Evolutionary conservation across 2,329 filamentous ascomycete species (phyloP).

Genomic region (Fusarium azukiicola): DNA sequence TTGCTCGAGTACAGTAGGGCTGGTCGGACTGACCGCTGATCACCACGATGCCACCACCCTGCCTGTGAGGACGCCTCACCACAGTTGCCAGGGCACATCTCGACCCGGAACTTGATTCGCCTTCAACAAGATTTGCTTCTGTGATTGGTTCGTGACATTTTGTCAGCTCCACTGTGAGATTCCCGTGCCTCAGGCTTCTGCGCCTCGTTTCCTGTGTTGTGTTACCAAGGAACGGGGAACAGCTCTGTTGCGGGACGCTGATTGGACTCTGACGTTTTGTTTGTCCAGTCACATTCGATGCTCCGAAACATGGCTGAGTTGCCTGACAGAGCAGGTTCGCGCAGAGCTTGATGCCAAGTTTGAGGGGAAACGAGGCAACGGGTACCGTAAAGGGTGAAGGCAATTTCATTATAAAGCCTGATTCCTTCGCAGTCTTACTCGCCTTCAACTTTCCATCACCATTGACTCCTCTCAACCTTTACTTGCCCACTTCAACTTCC

Average conservation of each 20-base stretch:
- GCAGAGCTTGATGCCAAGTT: background rate
- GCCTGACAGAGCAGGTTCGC: background rate
- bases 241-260: background rate
- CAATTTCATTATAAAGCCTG: background rate
- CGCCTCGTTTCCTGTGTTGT: background rate
- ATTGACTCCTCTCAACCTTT: background rate
- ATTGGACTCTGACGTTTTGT: slow-evolving; percentile 7
- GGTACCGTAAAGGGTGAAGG: background rate
- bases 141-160: background rate
- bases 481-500: background rate
- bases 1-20: background rate
- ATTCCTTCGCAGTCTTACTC: background rate
- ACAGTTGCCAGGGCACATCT: background rate
- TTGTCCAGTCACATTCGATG: too few relatives aligned
- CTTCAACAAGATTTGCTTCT: background rate
- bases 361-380: slow-evolving; percentile 2
- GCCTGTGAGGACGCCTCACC: background rate
- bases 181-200: too few relatives aligned
- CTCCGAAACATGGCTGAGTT: background rate
- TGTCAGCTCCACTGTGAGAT: background rate
- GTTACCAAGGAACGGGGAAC: background rate
- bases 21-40: too few relatives aligned
- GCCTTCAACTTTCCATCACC: background rate
- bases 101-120: background rate
- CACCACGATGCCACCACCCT: too few relatives aligned